phyloP scores from a whole-genome alignment of 73 alveolate species.

The Uronychia binucleata region DNA sequence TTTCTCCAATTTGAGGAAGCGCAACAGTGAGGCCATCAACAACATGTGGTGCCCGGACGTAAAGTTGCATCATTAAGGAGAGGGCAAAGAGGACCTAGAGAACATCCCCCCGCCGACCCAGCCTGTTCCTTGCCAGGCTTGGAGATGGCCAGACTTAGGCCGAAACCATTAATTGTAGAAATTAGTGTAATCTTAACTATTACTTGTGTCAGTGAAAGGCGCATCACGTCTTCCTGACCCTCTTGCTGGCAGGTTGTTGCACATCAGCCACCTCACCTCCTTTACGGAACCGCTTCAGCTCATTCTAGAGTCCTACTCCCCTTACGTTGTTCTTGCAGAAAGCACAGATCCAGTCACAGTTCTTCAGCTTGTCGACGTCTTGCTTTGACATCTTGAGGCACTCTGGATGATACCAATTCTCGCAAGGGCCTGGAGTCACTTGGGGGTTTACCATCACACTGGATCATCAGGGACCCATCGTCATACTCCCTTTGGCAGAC shows the following conservation, averaged over 20 bases:
- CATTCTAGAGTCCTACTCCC: neutral
- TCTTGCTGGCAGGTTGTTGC: neutral
- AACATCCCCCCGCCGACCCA: neutral
- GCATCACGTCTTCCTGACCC: neutral
- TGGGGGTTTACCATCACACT: neutral
- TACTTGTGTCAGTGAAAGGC: neutral
- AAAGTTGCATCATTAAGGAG: no score
- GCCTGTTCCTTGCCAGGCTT: no score
- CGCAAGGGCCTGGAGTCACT: neutral
- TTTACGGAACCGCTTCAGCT: neutral
- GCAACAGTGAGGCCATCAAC: neutral
- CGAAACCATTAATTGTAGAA: no score
- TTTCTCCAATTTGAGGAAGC: constrained; percentile 53
- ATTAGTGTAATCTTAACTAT: neutral
- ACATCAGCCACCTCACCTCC: neutral
- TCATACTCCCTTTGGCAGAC: neutral
- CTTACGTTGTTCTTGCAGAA: neutral
- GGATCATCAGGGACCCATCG: neutral
- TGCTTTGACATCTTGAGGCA: neutral
- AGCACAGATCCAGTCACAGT: neutral
- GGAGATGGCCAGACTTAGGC: no score
- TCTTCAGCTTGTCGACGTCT: neutral
- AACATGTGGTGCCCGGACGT: no score
- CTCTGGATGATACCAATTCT: neutral
- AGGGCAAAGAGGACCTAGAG: neutral